Evolutionary conservation across 345 rosid species (phyloP).

Genomic region (Euphorbia peplus): DNA sequence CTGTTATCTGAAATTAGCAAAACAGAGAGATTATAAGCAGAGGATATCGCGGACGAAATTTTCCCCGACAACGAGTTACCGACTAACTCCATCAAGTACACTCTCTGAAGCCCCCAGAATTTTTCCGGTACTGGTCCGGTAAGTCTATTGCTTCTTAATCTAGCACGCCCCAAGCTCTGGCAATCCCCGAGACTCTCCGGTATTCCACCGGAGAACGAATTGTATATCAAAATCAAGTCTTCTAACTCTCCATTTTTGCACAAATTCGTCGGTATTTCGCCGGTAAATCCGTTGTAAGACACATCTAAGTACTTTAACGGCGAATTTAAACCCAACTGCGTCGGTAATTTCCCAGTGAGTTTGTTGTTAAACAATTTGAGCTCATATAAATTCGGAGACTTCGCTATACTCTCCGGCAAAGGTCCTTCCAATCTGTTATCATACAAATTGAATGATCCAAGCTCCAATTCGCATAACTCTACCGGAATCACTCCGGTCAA

Average conservation of each 20-base stretch:
- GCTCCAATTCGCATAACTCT: slow-evolving; percentile 53
- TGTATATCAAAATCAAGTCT: slow-evolving; percentile 56
- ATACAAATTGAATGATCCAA: slow-evolving; percentile 58
- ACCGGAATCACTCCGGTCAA: slow-evolving; percentile 59
- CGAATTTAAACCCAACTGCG: slow-evolving; percentile 60
- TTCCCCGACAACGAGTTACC: slow-evolving; percentile 58
- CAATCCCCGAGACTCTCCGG: slow-evolving; percentile 59
- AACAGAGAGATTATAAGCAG: slow-evolving; percentile 64
- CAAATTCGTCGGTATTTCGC: slow-evolving; percentile 54
- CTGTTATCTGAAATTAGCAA: slow-evolving; percentile 53
- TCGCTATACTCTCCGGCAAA: slow-evolving; percentile 59
- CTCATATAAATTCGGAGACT: slow-evolving; percentile 51
- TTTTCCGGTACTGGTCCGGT: slow-evolving; percentile 54
- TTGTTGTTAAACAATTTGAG: slow-evolving; percentile 70
- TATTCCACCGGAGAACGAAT: slow-evolving; percentile 65
- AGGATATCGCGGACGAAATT: slow-evolving; percentile 37
- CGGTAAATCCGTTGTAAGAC: slow-evolving; percentile 61
- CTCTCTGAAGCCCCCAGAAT: slow-evolving; percentile 72
- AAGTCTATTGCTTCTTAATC: slow-evolving; percentile 53
- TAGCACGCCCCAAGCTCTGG: slow-evolving; percentile 57
- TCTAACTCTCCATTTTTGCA: slow-evolving; percentile 52
- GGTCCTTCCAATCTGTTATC: slow-evolving; percentile 67
- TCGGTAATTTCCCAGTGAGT: slow-evolving; percentile 62
- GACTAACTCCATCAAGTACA: slow-evolving; percentile 59
- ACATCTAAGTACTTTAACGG: slow-evolving; percentile 49